Conservation (phyloP, 83 land plant genomes). For the Picea abies region DNA sequence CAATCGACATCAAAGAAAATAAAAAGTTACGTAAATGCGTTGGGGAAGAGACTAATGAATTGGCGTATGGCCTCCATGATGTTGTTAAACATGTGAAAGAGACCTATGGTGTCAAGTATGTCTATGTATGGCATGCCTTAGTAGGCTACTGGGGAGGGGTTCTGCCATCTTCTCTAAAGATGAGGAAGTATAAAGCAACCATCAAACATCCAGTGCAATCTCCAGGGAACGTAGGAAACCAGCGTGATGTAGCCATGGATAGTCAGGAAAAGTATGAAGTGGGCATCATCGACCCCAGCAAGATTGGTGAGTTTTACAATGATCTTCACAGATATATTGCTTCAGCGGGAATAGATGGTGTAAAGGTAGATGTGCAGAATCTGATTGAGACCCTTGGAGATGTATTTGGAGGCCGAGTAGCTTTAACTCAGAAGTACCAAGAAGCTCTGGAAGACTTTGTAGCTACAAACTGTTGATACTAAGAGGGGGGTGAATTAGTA, state of each 20-base stretch:
- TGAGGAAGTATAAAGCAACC: too few species aligned
- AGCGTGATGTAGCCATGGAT: conserved; percentile 64
- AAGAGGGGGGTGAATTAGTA: too few species aligned
- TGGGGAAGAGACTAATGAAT: conserved; percentile 3
- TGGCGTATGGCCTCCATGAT: conserved; percentile 28
- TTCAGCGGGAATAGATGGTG: conserved; percentile 72
- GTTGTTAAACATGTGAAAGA: too few species aligned
- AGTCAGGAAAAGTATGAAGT: conserved; percentile 73
- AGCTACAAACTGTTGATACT: conserved; percentile 59
- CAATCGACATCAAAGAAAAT: conserved; percentile 64
- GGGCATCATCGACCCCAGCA: conserved; percentile 62
- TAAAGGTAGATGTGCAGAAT: conserved; percentile 87
- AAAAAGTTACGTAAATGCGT: conserved; percentile 45
- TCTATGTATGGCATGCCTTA: too few species aligned
- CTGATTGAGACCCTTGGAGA: conserved; percentile 75
- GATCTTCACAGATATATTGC: conserved; percentile 80
- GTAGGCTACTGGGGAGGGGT: too few species aligned
- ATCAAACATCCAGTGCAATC: too few species aligned
- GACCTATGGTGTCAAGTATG: too few species aligned
- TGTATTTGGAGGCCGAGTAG: conserved; percentile 83
- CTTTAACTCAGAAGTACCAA: conserved; percentile 57
- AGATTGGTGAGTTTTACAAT: conserved; percentile 66
- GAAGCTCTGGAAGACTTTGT: conserved; percentile 75
- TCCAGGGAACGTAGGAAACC: conserved; percentile 58
- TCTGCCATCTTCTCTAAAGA: too few species aligned